Base-by-base conservation (phyloP, 352 stramenopile species). In the Pythium grandisporangium region DNA sequence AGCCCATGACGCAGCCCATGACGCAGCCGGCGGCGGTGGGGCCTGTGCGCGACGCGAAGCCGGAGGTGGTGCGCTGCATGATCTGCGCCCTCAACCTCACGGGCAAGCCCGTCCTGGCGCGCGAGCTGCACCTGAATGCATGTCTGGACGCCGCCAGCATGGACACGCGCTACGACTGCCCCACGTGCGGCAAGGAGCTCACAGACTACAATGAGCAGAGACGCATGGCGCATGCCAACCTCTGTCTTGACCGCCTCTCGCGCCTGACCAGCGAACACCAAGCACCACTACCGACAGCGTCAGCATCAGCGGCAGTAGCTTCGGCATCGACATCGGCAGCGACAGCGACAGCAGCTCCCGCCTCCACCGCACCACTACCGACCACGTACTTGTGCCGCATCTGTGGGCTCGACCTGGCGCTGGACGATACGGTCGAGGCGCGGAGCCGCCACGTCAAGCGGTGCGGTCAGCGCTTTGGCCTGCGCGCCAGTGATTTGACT, bases 361-460 rank as follows among this genome's bases (percentile, higher is more conserved):
- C 26, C 24, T 7, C 21, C 35, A 44, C 42, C 22, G 13, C 17
- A 37, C 23, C 16, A 51, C 12, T 25, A 22, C 13, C 33, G 2
- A 42, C 51, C 12, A 19, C 35, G 20, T 79, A 84, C 42, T 44
- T 43, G 5, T 93, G 80, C 45, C 81, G 71, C 29, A 88, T 90
- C 45, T 93, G 80, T 45, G 63, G 77, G 6, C 32, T 67, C 14
- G 40, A 72, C 19, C 64, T 89, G 29, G 44, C 59, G 12, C 51
- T 62, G 8, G 56, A 61, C 16, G 47, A 58, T 5, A n/a, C n/a
- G n/a, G 20, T 84, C 6, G 55, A 53, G 33, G 47, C 48, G 20
- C 66, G 68, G n/a, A 87, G 88, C 37, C 63, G 66, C n/a, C 80
- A 93, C 40, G 58, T 87, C 30, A 93, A 93, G 49, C 59, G 67